Percentiles rank a stretch among this genome's conserved stretches.
Evolutionary conservation across 2,329 filamentous ascomycete genomes (phyloP).

Genomic region (Sarocladium kiliense): DNA sequence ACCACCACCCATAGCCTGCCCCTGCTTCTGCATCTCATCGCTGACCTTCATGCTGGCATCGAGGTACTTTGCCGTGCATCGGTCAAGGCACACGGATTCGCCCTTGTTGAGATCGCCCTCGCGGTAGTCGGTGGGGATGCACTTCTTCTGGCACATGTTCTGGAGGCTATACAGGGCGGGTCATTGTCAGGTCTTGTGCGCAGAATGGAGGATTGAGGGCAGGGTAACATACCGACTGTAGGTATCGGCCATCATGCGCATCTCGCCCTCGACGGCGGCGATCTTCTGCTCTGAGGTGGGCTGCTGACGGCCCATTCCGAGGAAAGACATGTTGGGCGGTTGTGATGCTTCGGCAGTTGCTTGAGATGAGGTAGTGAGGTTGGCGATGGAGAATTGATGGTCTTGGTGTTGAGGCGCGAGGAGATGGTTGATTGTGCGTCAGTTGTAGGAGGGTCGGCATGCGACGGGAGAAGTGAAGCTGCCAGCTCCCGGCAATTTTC

Average conservation of each 20-base stretch:
- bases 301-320: slow-evolving; percentile 60
- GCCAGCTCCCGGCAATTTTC: slow-evolving; percentile 6
- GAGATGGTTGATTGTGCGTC: neutral
- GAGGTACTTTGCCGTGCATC: slow-evolving; percentile 97
- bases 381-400: neutral
- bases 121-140: slow-evolving; percentile 86
- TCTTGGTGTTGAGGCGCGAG: neutral
- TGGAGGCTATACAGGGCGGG: slow-evolving; percentile 61
- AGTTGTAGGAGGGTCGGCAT: neutral
- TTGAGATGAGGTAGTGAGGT: neutral
- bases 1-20: slow-evolving; percentile 55
- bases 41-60: slow-evolving; percentile 97
- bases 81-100: slow-evolving; percentile 96
- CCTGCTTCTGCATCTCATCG: slow-evolving; percentile 91
- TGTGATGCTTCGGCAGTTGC: slow-evolving; percentile 3
- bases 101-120: slow-evolving; percentile 98
- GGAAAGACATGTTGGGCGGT: slow-evolving; percentile 35
- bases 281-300: slow-evolving; percentile 96
- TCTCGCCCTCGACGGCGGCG: slow-evolving; percentile 90
- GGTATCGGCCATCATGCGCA: slow-evolving; percentile 97
- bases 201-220: slow-evolving; percentile 5
- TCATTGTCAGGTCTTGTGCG: too few species aligned
- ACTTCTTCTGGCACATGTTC: slow-evolving; percentile 89
- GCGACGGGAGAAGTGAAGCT: neutral
- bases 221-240: slow-evolving; percentile 73